Evolutionary conservation across 1,284 basidiomycete species (phyloP), one percentile per base, ranked within the genome.

Genomic region (Puccinia polysora): DNA sequence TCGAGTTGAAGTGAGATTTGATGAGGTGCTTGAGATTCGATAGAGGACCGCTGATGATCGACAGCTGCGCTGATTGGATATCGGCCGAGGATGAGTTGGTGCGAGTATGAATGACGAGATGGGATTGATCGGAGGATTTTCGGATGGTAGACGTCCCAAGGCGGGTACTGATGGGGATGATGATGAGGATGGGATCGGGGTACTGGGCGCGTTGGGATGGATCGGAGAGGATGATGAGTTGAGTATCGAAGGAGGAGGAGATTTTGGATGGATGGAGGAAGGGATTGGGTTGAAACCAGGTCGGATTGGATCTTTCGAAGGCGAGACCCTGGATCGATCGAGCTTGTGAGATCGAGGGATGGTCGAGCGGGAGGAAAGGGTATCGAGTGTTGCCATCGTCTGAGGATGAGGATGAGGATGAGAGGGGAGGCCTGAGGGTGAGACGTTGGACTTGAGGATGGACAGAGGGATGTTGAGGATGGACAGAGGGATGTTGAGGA

Each of bases 261-360:
- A 65, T 36, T 28, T 65, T 2, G 18, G 36, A 20, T 10, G 53
- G 47, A 25, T 20, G 7, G 32, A 18, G 7, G 15, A 65, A 23
- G 12, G 49, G 36, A 7, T 34, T 28, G 8, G 64, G 64, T 18
- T 47, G n/a, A 14, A 50, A 40, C 49, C 64, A 65, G 38, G 50
- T 55, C 4, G 64, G 64, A 38, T 65, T 65, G 6, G 64, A 53
- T 34, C 64, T 4, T 53, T 65, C 49, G 64, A 34, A 65, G 23
- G 52, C 45, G 12, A 65, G 36, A 14, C 47, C 20, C 7, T 49
- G 18, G 23, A 2, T 45, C 38, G 15, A 43, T 62, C 10, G 12
- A 28, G n/a, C 28, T 55, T 7, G 40, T 8, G 40, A 43, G 18
- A 55, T 55, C 52, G 30, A 55, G 12, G 5, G 4, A 25, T 45